Percentiles rank a stretch among this genome's conserved stretches.
Conservation (phyloP, 768 basidiomycete species). For the Trametes cinnabarina region DNA sequence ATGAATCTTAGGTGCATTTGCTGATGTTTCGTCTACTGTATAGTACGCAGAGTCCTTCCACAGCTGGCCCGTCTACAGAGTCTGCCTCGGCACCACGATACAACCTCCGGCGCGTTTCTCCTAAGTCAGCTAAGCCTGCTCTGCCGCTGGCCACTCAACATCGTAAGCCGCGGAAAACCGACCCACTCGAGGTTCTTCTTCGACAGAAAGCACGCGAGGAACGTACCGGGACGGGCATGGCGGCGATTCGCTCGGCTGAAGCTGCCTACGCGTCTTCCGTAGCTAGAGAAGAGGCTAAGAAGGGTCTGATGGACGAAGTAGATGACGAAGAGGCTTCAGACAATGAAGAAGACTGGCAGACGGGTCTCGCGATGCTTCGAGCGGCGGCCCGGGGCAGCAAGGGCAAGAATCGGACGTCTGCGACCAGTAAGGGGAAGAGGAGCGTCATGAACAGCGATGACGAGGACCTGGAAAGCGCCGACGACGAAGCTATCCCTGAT, state of each 20-base stretch:
- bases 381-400: background rate
- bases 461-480: conserved; percentile 16
- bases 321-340: conserved; percentile 26
- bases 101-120: conserved; percentile 21
- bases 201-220: conserved; percentile 27
- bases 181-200: conserved; percentile 48
- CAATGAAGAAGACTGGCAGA: conserved; percentile 16
- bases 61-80: background rate
- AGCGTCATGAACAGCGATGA: conserved; percentile 10
- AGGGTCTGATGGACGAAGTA: conserved; percentile 22
- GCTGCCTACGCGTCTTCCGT: conserved; percentile 13
- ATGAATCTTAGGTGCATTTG: too few relatives aligned
- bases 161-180: conserved; percentile 16
- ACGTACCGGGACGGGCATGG: conserved; percentile 22
- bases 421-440: background rate
- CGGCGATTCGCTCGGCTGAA: conserved; percentile 22
- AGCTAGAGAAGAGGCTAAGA: too few relatives aligned
- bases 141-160: background rate
- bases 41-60: background rate
- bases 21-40: too few relatives aligned
- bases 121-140: background rate
- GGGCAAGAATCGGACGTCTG: background rate
- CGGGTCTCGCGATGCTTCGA: conserved; percentile 8
- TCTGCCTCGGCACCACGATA: conserved; percentile 9
- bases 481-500: conserved; percentile 30